Base-by-base conservation (phyloP, 257 asterid genomes). In the Salvia hispanica region DNA sequence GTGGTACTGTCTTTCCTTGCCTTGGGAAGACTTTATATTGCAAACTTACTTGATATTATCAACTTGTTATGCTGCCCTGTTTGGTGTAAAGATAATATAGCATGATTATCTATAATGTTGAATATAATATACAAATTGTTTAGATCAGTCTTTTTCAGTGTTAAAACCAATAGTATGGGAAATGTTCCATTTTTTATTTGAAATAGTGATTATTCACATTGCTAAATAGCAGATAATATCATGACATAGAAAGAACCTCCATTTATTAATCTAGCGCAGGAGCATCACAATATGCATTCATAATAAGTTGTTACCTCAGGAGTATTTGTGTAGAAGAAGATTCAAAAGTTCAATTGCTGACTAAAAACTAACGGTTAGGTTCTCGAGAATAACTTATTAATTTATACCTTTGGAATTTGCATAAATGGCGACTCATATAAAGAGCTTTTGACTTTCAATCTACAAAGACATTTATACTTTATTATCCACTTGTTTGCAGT, bases 371-470 rank as follows among this genome's bases (percentile, higher is more conserved):
- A 73, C 9, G 54, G 28, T 65, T 42, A 21, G 47, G 65, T 34
- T 15, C 10, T 64, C 16, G 31, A 15, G n/a, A 55, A 25, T 42
- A 11, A 10, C 43, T 52, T 31, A 1, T 45, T 6, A 28, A 2
- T 25, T 25, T 25, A 25, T 13, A 6, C 15, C 21, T 21, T 4
- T 66, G 21, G 11, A 54, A 31, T 56, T 58, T 14, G 7, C 67
- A 10, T 28, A 66, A 73, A 21, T 48, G 69, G 37, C 37, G 28
- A 43, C 51, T 11, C 10, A 2, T 37, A 45, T 9, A 3, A 37
- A 14, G 57, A 8, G 67, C 42, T 62, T 74, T 53, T 62, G 69
- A 67, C 71, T 61, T 70, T 33, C 10, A n/a, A 43, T 58, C 2
- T 37, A 37, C 3, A 54, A 62, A 7, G 11, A 13, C 6, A 14